These are phyloP conservation scores for Trypanosoma vivax DNA, from an alignment of 208 protist species.

Conservation along the genomic window DNA sequence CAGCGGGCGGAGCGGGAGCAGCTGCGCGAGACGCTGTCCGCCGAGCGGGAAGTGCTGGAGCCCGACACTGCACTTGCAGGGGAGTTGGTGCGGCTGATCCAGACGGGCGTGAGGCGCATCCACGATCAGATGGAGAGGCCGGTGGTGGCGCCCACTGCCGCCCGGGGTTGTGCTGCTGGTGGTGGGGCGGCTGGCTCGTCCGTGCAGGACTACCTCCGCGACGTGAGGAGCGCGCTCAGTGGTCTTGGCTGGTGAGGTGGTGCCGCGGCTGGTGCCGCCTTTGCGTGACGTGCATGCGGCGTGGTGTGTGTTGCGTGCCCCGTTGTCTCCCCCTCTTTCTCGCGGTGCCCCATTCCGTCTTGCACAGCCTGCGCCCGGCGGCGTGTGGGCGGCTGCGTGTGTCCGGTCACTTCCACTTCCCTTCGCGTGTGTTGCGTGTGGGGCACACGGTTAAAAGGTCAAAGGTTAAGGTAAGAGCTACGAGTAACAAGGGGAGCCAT, in stretches of 20 bases:
- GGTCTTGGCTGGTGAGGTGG: slow-evolving; percentile 20
- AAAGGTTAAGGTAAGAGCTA: slow-evolving; percentile 1
- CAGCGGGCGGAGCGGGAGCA: slow-evolving; percentile 20
- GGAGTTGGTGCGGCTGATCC: slow-evolving; percentile 48
- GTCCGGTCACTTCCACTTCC: background rate
- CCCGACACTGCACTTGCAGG: slow-evolving; percentile 26
- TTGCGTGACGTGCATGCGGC: background rate
- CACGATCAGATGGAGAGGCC: slow-evolving; percentile 24
- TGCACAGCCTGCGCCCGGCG: too few relatives aligned
- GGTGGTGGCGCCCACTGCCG: background rate
- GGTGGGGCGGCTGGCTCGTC: background rate
- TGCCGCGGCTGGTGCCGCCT: background rate
- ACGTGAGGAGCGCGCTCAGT: slow-evolving; percentile 14
- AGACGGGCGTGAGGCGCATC: slow-evolving; percentile 47
- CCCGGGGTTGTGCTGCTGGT: background rate
- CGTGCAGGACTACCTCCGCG: slow-evolving; percentile 12
- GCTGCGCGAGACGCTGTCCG: background rate
- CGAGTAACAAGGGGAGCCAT: slow-evolving; percentile 15
- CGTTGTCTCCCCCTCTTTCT: too few relatives aligned
- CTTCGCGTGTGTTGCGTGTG: background rate
- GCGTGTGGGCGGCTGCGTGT: too few relatives aligned
- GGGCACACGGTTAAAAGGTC: background rate
- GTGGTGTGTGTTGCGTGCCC: background rate
- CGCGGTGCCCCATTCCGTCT: too few relatives aligned
- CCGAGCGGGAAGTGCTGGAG: slow-evolving; percentile 6